Evolutionary conservation across 192 early-diverging fungal genomes (phyloP), one percentile per base, ranked within the genome.

Genomic region (Coemansia sp.): DNA sequence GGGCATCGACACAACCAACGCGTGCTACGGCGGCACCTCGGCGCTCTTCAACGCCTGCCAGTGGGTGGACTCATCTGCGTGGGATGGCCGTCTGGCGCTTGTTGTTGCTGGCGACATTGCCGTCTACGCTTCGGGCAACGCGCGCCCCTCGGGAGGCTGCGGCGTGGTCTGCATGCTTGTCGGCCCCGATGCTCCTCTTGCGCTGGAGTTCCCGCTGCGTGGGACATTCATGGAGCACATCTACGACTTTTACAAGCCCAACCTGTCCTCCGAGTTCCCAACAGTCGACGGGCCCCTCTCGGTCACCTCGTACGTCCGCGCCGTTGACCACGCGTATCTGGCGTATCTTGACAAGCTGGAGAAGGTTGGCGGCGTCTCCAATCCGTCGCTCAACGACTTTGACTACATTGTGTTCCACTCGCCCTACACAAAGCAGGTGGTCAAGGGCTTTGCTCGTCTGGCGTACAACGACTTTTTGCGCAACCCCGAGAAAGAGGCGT

Each of bases 211-310:
- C 74, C 90, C 91, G 70, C 84, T 98, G 49, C 90, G 96, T 43
- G 79, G 87, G 50, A 95, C 95, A 38, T 92, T 96, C 82, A 97
- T 99, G 92, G 93, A 95, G 76, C 94, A 99, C 83, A 90, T 89
- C 48, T 99, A 94, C 84, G 98, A 99, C 71, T 99, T 99, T 68
- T 99, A 98, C 90, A 99, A 99, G 91, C 96, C 98, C 64, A 90
- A 99, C 86, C 87, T 98, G 70, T 89, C 91, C 64, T 95, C 93
- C 64, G 98, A 99, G 84, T 99, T 93, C 86, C 98, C 98, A 58
- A 90, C 90, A 42, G 98, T 99, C 54, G 98, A 99, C 78, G 98
- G 98, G 8, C 92, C 94, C 41, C 90, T 97, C 56, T 93, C 93
- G 52, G 94, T 93, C 85, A 86, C 86, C 16, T 97, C 95, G 84